Percentiles rank a stretch among this genome's conserved stretches.
Evolutionary conservation across 768 basidiomycete genomes (phyloP).

Genomic region (Auricularia sp.): DNA sequence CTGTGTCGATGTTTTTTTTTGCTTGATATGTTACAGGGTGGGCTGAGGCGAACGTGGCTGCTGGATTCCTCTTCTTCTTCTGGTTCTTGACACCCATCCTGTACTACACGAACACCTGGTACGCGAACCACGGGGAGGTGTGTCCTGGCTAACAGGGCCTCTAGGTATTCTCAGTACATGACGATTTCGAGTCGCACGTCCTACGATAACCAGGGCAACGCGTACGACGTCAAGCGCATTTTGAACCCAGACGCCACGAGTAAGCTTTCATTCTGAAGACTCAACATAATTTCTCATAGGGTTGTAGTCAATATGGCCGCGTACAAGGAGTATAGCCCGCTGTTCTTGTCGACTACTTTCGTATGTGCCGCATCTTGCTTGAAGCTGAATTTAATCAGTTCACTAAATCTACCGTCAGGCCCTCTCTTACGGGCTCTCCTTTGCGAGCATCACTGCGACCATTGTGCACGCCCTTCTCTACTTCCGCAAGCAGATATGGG

Average conservation of each 20-base stretch:
- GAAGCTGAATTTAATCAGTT: too few species aligned
- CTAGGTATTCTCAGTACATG: slow-evolving; percentile 12
- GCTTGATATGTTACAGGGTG: slow-evolving; percentile 20
- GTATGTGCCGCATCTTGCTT: neutral
- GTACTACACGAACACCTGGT: slow-evolving; percentile 26
- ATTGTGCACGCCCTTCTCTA: slow-evolving; percentile 35
- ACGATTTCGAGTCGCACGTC: slow-evolving; percentile 28
- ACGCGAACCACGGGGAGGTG: neutral
- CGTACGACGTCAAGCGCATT: slow-evolving; percentile 51
- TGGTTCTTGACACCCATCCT: slow-evolving; percentile 41
- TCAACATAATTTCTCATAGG: neutral
- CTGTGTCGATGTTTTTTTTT: neutral
- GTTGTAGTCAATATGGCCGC: slow-evolving; percentile 26
- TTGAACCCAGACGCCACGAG: slow-evolving; percentile 39
- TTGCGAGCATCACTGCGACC: slow-evolving; percentile 23
- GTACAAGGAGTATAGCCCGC: slow-evolving; percentile 39
- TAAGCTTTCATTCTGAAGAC: neutral
- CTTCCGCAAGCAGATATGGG: slow-evolving; percentile 73
- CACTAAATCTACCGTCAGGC: neutral
- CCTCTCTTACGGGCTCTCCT: slow-evolving; percentile 24
- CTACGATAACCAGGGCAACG: slow-evolving; percentile 50
- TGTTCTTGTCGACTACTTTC: slow-evolving; percentile 44
- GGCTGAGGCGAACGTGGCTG: slow-evolving; percentile 30
- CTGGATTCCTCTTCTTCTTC: slow-evolving; percentile 28
- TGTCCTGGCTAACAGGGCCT: too few species aligned